Conservation (phyloP, 2,329 filamentous ascomycete species). For the Bipolaris gigantea region DNA sequence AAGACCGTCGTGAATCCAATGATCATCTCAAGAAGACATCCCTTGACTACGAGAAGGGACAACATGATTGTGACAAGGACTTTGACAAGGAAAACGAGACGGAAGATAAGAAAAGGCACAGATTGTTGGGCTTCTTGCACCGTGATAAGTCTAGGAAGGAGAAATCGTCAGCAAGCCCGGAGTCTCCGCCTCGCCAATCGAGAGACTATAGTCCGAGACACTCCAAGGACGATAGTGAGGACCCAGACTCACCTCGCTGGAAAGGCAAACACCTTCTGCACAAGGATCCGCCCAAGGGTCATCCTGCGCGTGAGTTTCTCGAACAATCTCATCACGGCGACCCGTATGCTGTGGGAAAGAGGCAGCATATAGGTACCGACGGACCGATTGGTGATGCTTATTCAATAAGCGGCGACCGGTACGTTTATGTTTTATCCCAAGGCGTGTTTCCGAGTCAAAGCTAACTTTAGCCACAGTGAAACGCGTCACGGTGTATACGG, state of each 20-base stretch:
- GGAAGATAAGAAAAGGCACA: constrained; percentile 44
- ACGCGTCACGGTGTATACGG: constrained; percentile 22
- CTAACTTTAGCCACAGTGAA: constrained; percentile 18
- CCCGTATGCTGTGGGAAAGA: constrained; percentile 18
- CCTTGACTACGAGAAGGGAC: constrained; percentile 22
- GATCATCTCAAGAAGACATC: constrained; percentile 24
- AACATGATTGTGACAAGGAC: constrained; percentile 19
- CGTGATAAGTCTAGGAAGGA: constrained; percentile 48
- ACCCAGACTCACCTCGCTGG: constrained; percentile 22
- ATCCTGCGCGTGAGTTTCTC: constrained; percentile 36
- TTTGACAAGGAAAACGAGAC: constrained; percentile 25
- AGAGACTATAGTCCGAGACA: constrained; percentile 24
- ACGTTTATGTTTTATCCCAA: constrained; percentile 11
- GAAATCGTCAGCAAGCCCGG: constrained; percentile 15
- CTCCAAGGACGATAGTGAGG: constrained; percentile 29
- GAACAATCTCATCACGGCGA: constrained; percentile 22
- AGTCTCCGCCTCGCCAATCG: constrained; percentile 23
- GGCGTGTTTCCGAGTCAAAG: background rate
- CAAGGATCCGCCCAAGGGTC: constrained; percentile 47
- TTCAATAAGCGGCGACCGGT: constrained; percentile 34
- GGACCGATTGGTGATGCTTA: constrained; percentile 34
- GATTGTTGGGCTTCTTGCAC: constrained; percentile 46
- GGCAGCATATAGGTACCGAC: constrained; percentile 36
- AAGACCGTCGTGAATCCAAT: constrained; percentile 37
- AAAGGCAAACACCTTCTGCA: constrained; percentile 44